These are phyloP conservation scores for Amylostereum chailletii DNA, from an alignment of 1,284 basidiomycete genomes.

Conservation along the genomic window DNA sequence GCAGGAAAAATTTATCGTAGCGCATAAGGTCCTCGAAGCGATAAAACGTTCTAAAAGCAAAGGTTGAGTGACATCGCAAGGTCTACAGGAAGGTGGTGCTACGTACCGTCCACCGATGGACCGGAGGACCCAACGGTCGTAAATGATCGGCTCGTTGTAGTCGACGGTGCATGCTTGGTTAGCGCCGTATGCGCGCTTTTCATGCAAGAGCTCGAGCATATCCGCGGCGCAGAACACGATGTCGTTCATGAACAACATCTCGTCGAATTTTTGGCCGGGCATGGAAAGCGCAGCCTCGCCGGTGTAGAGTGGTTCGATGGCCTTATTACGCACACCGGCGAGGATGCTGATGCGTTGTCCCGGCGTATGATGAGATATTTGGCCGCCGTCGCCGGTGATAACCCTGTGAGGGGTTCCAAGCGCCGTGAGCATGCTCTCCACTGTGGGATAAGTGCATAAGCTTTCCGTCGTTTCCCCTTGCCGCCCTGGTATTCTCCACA, in stretches of 20 bases:
- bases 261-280: conserved; percentile 19
- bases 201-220: conserved; percentile 29
- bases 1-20: conserved; percentile 11
- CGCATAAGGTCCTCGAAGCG: conserved; percentile 4
- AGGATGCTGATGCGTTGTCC: conserved; percentile 24
- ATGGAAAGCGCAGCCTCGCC: conserved; percentile 10
- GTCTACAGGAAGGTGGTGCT: neutral
- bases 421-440: conserved; percentile 10
- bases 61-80: neutral
- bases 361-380: conserved; percentile 9
- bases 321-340: conserved; percentile 28
- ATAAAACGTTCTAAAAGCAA: conserved; percentile 10
- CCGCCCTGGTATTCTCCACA: too few species aligned
- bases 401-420: conserved; percentile 14
- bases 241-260: conserved; percentile 32
- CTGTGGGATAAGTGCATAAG: neutral
- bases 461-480: neutral
- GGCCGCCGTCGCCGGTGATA: conserved; percentile 2
- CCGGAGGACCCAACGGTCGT: conserved; percentile 33
- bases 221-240: conserved; percentile 29
- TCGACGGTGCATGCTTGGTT: conserved; percentile 33
- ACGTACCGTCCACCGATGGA: conserved; percentile 28
- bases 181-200: conserved; percentile 27
- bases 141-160: conserved; percentile 29
- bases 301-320: conserved; percentile 26